phyloP scores from a whole-genome alignment of 805 yeast species.

The Lipomyces yamadae region DNA sequence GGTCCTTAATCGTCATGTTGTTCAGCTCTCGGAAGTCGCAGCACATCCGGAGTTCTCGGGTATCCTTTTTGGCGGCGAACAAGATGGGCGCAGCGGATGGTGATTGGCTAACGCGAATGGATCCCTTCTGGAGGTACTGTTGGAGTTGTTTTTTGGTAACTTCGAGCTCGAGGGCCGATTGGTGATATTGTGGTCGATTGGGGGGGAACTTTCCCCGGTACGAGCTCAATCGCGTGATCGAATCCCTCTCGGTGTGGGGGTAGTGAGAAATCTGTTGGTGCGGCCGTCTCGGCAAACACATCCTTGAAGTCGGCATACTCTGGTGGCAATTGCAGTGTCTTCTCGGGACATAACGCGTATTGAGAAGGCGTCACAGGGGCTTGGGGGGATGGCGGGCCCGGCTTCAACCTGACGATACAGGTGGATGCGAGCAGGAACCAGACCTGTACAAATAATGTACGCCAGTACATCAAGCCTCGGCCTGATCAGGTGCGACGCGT shows the following conservation, averaged over 20 bases:
- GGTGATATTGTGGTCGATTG: background rate
- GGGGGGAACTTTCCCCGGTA: background rate
- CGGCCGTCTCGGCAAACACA: too few relatives aligned
- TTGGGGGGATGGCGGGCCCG: too few relatives aligned
- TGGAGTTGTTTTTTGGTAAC: background rate
- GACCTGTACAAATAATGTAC: too few relatives aligned
- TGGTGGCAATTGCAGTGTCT: too few relatives aligned
- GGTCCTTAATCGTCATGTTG: slow-evolving; percentile 1
- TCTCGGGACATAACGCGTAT: too few relatives aligned
- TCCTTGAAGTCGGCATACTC: too few relatives aligned
- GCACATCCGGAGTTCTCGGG: background rate
- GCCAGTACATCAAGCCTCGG: too few relatives aligned
- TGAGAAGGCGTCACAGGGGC: too few relatives aligned
- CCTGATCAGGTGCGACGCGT: too few relatives aligned
- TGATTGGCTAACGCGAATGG: background rate
- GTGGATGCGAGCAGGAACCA: too few relatives aligned
- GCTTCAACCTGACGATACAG: too few relatives aligned
- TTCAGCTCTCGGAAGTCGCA: background rate
- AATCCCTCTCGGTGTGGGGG: background rate
- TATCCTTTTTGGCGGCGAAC: background rate
- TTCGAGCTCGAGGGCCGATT: background rate
- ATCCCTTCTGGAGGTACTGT: background rate
- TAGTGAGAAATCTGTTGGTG: too few relatives aligned
- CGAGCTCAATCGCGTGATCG: background rate
- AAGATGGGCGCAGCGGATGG: background rate